These are phyloP conservation scores for Scutellaria minor DNA, from an alignment of 257 asterid genomes.

Conservation along the genomic window DNA sequence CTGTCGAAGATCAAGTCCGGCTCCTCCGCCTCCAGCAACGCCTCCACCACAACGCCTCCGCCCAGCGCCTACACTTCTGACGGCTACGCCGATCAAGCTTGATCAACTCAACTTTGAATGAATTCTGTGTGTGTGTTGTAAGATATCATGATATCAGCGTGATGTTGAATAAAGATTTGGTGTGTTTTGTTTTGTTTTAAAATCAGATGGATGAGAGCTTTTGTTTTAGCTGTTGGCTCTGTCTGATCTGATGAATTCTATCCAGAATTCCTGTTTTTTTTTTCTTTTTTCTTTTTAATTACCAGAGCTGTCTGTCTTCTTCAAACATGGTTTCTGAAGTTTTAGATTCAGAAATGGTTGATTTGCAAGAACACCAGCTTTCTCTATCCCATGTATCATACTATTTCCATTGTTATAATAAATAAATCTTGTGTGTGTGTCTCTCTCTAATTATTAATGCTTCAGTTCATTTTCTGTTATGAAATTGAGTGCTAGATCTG, in stretches of 20 bases:
- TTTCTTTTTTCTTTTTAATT: not conserved
- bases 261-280: not conserved
- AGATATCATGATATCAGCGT: not conserved
- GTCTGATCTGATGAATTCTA: not conserved
- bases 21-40: not conserved
- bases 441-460: too few species aligned
- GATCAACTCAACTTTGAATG: conserved; percentile 23
- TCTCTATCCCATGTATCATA: conserved; percentile 10
- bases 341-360: conserved; percentile 29
- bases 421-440: conserved; percentile 4
- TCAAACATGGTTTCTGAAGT: conserved; percentile 28
- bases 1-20: conserved; percentile 31
- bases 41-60: conserved; percentile 39
- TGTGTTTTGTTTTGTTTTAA: not conserved
- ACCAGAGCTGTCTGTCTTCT: not conserved
- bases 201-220: conserved; percentile 18
- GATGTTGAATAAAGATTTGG: not conserved
- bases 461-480: too few species aligned
- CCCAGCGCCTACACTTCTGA: conserved; percentile 39
- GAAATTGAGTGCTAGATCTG: too few species aligned
- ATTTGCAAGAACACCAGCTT: conserved; percentile 8
- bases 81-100: conserved; percentile 33
- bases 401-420: not conserved
- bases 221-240: conserved; percentile 25
- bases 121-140: conserved; percentile 3